Evolutionary conservation across 1,284 basidiomycete genomes (phyloP).

Genomic region (Erythrobasidium hasegawianum): DNA sequence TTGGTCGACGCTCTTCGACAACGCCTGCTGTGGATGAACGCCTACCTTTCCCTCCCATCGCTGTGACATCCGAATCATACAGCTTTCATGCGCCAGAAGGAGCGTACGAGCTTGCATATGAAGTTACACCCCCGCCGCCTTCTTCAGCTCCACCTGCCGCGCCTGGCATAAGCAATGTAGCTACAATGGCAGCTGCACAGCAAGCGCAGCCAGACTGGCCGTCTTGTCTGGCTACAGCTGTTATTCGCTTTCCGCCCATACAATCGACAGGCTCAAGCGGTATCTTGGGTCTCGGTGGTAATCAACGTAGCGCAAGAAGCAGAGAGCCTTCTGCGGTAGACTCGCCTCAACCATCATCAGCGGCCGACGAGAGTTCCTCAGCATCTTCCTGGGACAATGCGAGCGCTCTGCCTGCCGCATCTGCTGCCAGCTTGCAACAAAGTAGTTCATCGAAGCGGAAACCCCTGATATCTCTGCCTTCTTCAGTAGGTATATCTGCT

Average conservation of each 20-base stretch:
- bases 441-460: background rate
- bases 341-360: background rate
- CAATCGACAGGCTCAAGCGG: conserved; percentile 9
- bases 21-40: conserved; percentile 23
- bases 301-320: conserved; percentile 12
- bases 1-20: conserved; percentile 21
- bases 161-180: conserved; percentile 8
- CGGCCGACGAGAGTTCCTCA: background rate
- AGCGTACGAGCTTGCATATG: conserved; percentile 21
- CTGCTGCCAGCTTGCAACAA: background rate
- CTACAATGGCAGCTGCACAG: conserved; percentile 8
- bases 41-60: conserved; percentile 11
- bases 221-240: conserved; percentile 16
- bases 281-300: conserved; percentile 25
- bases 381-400: background rate
- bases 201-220: conserved; percentile 17
- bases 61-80: background rate
- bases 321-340: conserved; percentile 13
- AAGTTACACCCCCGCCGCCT: conserved; percentile 23
- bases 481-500: conserved; percentile 16
- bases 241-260: conserved; percentile 13
- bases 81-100: conserved; percentile 22
- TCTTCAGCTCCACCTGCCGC: conserved; percentile 12
- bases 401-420: background rate
- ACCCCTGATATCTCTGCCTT: conserved; percentile 29